Conservation (phyloP, 1,139 yeast species). For the Candida mesenterica region DNA sequence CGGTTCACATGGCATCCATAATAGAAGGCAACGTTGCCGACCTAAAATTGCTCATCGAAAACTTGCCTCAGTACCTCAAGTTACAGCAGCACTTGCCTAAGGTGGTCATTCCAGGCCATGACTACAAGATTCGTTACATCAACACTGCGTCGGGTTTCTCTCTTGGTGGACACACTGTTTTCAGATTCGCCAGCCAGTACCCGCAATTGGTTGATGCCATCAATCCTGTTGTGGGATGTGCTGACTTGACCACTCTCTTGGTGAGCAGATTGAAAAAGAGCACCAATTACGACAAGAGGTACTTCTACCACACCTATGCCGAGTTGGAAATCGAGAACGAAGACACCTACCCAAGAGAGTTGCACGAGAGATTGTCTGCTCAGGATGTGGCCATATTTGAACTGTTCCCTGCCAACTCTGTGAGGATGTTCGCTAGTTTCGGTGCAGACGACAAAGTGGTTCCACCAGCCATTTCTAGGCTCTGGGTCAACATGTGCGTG, state of each 20-base stretch:
- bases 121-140: constrained; percentile 22
- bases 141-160: constrained; percentile 55
- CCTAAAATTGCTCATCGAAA: constrained; percentile 45
- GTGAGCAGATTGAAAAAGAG: constrained; percentile 35
- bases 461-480: constrained; percentile 32
- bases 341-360: constrained; percentile 32
- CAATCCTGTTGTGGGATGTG: constrained; percentile 49
- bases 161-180: constrained; percentile 59
- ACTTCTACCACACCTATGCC: constrained; percentile 34
- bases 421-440: constrained; percentile 38
- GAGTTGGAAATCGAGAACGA: constrained; percentile 32
- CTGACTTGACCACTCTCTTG: constrained; percentile 44
- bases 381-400: constrained; percentile 37
- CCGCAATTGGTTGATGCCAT: constrained; percentile 40
- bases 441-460: constrained; percentile 39
- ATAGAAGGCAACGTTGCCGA: constrained; percentile 55
- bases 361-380: constrained; percentile 31
- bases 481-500: constrained; percentile 35
- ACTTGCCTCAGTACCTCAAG: constrained; percentile 45
- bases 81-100: constrained; percentile 27
- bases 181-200: constrained; percentile 43
- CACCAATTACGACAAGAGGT: constrained; percentile 24
- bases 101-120: constrained; percentile 19
- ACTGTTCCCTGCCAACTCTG: constrained; percentile 30
- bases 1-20: constrained; percentile 49